Conservation (phyloP, 176 grass and related monocot genomes). For the Ensete glaucum region DNA sequence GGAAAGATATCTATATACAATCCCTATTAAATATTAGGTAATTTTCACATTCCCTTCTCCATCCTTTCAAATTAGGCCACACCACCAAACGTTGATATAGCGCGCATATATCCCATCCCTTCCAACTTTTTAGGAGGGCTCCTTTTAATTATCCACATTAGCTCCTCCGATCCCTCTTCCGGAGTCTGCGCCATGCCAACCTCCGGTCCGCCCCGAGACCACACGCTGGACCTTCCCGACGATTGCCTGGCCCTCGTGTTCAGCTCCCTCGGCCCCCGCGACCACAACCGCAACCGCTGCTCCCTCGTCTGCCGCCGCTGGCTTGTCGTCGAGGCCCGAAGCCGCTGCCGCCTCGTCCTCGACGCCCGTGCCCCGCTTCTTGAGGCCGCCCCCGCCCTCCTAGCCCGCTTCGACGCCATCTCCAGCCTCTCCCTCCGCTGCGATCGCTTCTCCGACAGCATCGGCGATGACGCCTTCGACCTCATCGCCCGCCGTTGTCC, state of each 20-base stretch:
- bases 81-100: too few species aligned
- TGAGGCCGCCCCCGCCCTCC: neutral
- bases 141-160: too few species aligned
- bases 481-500: neutral
- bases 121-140: too few species aligned
- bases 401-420: neutral
- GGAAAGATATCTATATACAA: too few species aligned
- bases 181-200: too few species aligned
- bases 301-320: slow-evolving; percentile 5
- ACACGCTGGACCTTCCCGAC: slow-evolving; percentile 55
- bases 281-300: slow-evolving; percentile 69
- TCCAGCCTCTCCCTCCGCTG: slow-evolving; percentile 1
- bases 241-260: slow-evolving; percentile 57
- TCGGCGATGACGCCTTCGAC: neutral
- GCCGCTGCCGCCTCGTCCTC: neutral
- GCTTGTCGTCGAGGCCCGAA: neutral
- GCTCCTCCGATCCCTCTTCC: too few species aligned
- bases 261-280: slow-evolving; percentile 35
- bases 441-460: neutral
- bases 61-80: too few species aligned
- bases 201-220: slow-evolving; percentile 19
- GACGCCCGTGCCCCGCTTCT: neutral
- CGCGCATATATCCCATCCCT: too few species aligned
- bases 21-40: too few species aligned
- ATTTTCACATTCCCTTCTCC: too few species aligned